These are phyloP conservation scores for Bipolaris bicolor DNA, from an alignment of 2,329 filamentous ascomycete species.

Conservation along the genomic window DNA sequence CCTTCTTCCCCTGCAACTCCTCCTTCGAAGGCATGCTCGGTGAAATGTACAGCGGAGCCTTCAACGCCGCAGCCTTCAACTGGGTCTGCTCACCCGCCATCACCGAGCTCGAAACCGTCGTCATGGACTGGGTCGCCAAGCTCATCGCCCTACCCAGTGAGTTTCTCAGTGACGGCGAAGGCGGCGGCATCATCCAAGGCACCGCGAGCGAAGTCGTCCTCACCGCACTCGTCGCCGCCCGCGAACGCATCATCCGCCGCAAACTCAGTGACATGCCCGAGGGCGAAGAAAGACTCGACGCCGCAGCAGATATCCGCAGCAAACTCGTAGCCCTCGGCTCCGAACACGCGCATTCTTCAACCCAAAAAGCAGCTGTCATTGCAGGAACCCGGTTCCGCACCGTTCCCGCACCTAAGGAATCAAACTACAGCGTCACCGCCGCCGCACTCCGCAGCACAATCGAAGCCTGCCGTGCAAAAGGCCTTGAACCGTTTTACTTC, in stretches of 20 bases:
- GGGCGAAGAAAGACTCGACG: slow-evolving; percentile 57
- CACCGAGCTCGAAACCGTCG: slow-evolving; percentile 90
- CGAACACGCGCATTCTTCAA: slow-evolving; percentile 80
- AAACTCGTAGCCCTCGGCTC: slow-evolving; percentile 81
- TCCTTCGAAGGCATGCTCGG: slow-evolving; percentile 87
- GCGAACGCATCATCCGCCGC: slow-evolving; percentile 68
- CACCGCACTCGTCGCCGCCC: slow-evolving; percentile 83
- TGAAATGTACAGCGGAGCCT: slow-evolving; percentile 88
- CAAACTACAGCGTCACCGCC: slow-evolving; percentile 75
- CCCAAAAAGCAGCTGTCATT: slow-evolving; percentile 85
- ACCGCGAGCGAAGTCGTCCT: slow-evolving; percentile 87
- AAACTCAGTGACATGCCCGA: slow-evolving; percentile 37
- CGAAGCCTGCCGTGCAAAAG: slow-evolving; percentile 68
- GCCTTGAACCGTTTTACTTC: slow-evolving; percentile 84
- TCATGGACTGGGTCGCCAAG: slow-evolving; percentile 89
- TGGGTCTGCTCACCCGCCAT: slow-evolving; percentile 94
- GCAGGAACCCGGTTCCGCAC: slow-evolving; percentile 81
- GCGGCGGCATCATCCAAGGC: slow-evolving; percentile 94
- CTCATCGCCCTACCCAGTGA: slow-evolving; percentile 74
- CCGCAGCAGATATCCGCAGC: slow-evolving; percentile 68
- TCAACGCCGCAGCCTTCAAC: slow-evolving; percentile 92
- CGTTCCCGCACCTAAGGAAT: slow-evolving; percentile 66
- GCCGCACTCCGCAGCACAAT: slow-evolving; percentile 66
- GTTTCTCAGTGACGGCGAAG: slow-evolving; percentile 75
- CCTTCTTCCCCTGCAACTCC: slow-evolving; percentile 85